Base-by-base conservation (phyloP, 345 rosid genomes). In the Gossypium thurberi region DNA sequence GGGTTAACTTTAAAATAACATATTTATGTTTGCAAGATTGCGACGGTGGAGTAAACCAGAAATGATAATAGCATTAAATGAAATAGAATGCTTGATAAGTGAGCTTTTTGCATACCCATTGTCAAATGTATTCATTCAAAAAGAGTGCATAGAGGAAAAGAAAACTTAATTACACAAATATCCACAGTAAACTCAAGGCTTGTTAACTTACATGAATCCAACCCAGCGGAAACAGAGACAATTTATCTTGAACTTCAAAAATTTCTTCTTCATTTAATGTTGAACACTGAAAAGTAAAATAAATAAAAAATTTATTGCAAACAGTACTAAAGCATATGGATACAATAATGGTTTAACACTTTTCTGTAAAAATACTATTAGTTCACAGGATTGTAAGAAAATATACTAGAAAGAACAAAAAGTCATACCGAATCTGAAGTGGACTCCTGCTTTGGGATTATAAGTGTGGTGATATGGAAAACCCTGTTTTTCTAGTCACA, bases 381-480 rank as follows among this genome's bases (percentile, higher is more conserved):
- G 63, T 59, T 59, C 63, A 59, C 40, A 25, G 63, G 63, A 26
- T 21, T 1, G 51, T 0, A 44, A 47, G 53, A 33, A 37, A 9
- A 59, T 25, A 59, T 15, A 55, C 40, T 17, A 64, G 21, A 55
- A 72, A 18, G 51, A 20, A 8, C 33, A 56, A 1, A 69, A 46
- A 23, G 71, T 69, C 82, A 46, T 91, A 92, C 99, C 76, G 91
- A 85, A 91, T 95, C 99, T 53, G 98, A 91, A 68, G 99, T 95
- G 37, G 98, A 87, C 80, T 95, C 98, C 81, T 95, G 99, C 92
- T 95, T 95, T 57, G 98, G 98, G 76, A 95, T 80, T 73, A 92
- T 92, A 77, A 95, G 99, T 5, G 90, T 89, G 46, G 96, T 95
- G 76, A 95, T 89, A 65, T 92, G 93, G 82, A 95, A 95, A 61